These are phyloP conservation scores for Somion occarium DNA, from an alignment of 1,284 basidiomycete species.

Conservation along the genomic window DNA sequence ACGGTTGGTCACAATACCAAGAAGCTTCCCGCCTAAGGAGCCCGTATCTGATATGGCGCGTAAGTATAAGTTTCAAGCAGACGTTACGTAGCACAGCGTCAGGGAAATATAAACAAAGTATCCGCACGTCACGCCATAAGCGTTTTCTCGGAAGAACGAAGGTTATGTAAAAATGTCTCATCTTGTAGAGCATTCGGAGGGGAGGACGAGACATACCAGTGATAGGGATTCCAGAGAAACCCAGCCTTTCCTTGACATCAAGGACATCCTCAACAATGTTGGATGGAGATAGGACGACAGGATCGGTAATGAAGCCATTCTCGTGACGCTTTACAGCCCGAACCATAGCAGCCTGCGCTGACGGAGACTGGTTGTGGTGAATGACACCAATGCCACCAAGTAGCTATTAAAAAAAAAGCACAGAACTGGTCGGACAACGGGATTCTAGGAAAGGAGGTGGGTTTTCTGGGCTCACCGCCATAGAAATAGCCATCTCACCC, in stretches of 20 bases:
- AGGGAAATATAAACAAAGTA: constrained; percentile 29
- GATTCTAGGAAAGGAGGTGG: constrained; percentile 7
- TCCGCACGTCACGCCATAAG: constrained; percentile 73
- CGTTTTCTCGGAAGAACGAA: constrained; percentile 88
- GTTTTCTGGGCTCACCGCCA: constrained; percentile 63
- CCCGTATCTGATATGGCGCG: constrained; percentile 76
- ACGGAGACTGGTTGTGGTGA: constrained; percentile 92
- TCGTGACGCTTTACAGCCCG: constrained; percentile 97
- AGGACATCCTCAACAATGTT: constrained; percentile 87
- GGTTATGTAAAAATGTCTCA: constrained; percentile 56
- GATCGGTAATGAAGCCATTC: constrained; percentile 98
- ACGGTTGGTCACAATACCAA: constrained; percentile 95
- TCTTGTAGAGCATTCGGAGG: constrained; percentile 25
- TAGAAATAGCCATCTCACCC: constrained; percentile 93
- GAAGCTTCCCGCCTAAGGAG: constrained; percentile 81
- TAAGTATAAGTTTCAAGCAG: too few relatives aligned
- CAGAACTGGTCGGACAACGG: constrained; percentile 20
- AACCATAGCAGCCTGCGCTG: constrained; percentile 94
- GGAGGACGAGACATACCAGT: constrained; percentile 63
- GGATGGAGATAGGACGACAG: constrained; percentile 79
- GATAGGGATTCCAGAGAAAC: constrained; percentile 97
- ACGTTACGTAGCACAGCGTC: too few relatives aligned
- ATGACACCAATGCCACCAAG: constrained; percentile 98
- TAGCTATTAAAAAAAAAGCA: constrained; percentile 53
- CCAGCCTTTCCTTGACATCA: constrained; percentile 88